Base-by-base conservation (phyloP, 495 filamentous ascomycete genomes). In the Aspergillus heteromorphus region DNA sequence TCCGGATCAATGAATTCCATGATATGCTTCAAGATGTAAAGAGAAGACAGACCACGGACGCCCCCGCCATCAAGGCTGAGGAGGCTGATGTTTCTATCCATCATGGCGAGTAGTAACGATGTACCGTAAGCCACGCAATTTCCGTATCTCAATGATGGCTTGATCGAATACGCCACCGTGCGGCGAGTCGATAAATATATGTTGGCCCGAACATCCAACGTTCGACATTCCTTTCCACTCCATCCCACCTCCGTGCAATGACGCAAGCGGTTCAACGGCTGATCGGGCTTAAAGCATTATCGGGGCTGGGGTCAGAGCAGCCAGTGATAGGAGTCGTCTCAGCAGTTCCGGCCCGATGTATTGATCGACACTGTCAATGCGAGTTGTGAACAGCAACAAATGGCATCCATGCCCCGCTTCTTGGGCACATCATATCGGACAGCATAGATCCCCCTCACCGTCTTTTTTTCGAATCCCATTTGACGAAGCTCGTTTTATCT, bases 21-120 rank as follows among this genome's bases (percentile, higher is more conserved):
- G 19, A 85, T 63, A 13, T 67, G 51, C 29, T 75, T 70, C 31
- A 83, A 67, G 53, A 83, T 79, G 53, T 73, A 58, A 2, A 83
- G 69, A 0, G 72, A 64, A 3, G 79, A 81, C 19, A 83, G 60
- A 1, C 76, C 79, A 13, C 80, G 74, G 1, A 83, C 73, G 21
- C 80, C 80, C 30, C 80, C 80, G 50, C 80, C 79, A 59, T 83
- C 80, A 14, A 82, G 69, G 40, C 66, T 65, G 55, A 76, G 69
- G 36, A 77, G 67, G 54, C 69, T 69, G 38, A 68, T 52, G 9
- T 57, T 55, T 38, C 60, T 51, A 6, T 58, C 51, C 43, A 57
- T 43, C 60, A 69, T 66, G 7, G 43, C 7, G 7, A 10, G 19
- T 10, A 1, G 40, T 23, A 10, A 10, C 17, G 21, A 21, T 10